These are phyloP conservation scores for Bjerkandera adusta DNA, from an alignment of 1,284 basidiomycete species.

Conservation along the genomic window DNA sequence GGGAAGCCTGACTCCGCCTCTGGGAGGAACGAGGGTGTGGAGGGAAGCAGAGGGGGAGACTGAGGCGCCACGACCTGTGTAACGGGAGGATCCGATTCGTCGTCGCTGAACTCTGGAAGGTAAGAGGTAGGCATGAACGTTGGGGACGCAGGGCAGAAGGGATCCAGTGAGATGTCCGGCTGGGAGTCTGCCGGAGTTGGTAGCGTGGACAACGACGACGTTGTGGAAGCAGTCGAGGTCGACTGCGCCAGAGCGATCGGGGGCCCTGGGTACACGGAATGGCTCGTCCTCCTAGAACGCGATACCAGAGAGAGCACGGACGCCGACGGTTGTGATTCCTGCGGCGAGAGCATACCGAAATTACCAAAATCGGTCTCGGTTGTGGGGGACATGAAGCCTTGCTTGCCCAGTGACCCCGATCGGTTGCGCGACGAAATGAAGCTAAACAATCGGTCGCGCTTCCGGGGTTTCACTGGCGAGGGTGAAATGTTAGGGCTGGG, in stretches of 20 bases:
- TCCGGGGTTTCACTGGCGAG: constrained; percentile 21
- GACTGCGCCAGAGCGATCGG: constrained; percentile 6
- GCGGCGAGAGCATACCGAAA: constrained; percentile 17
- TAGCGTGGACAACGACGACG: constrained; percentile 23
- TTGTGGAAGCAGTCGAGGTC: constrained; percentile 16
- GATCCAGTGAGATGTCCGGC: constrained; percentile 15
- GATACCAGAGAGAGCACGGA: constrained; percentile 17
- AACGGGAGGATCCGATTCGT: constrained; percentile 20
- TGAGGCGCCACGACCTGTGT: constrained; percentile 29
- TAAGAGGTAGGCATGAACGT: constrained; percentile 22
- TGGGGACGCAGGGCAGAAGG: constrained; percentile 14
- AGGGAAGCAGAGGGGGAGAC: constrained; percentile 26
- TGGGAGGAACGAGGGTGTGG: constrained; percentile 27
- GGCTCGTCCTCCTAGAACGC: constrained; percentile 7
- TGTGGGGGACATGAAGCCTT: not conserved
- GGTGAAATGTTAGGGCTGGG: constrained; percentile 15
- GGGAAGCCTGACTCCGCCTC: constrained; percentile 18
- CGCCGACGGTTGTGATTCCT: not conserved
- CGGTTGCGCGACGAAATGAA: constrained; percentile 30
- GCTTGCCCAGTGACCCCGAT: constrained; percentile 28
- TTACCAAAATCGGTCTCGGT: constrained; percentile 17
- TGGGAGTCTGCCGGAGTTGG: constrained; percentile 24
- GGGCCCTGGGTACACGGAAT: constrained; percentile 8
- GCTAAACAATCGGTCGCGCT: constrained; percentile 30
- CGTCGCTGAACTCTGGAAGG: constrained; percentile 18